Conservation (phyloP, 2,329 filamentous ascomycete genomes). For the Lachnellula suecica region DNA sequence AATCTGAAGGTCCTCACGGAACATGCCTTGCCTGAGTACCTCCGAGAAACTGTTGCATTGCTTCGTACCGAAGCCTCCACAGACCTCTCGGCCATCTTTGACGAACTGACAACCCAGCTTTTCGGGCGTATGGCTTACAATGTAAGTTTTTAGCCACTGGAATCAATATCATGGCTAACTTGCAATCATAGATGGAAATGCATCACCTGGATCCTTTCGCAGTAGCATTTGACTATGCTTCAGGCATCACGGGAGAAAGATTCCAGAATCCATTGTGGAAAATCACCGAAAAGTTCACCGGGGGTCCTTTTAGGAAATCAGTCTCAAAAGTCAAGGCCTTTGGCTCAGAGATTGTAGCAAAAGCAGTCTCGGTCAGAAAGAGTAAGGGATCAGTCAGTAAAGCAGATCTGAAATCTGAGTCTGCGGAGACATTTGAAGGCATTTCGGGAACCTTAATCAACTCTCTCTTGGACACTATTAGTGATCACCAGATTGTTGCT, state of each 20-base stretch:
- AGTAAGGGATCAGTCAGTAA: slow-evolving; percentile 18
- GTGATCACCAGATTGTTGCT: slow-evolving; percentile 54
- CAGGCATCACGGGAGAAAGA: slow-evolving; percentile 56
- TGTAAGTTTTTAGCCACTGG: slow-evolving; percentile 27
- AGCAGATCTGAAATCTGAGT: slow-evolving; percentile 7
- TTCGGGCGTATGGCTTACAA: slow-evolving; percentile 71
- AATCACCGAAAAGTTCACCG: slow-evolving; percentile 55
- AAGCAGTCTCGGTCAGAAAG: slow-evolving; percentile 45
- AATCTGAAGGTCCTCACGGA: slow-evolving; percentile 59
- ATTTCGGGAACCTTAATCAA: slow-evolving; percentile 59
- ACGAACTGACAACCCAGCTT: slow-evolving; percentile 63
- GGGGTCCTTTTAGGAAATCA: slow-evolving; percentile 46
- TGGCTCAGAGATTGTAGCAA: slow-evolving; percentile 56
- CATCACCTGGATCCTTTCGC: slow-evolving; percentile 60
- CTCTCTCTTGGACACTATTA: slow-evolving; percentile 56
- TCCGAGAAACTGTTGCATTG: slow-evolving; percentile 41
- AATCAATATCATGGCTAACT: slow-evolving; percentile 1
- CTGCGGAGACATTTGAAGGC: slow-evolving; percentile 22
- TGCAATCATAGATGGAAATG: slow-evolving; percentile 56
- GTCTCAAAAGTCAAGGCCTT: slow-evolving; percentile 52
- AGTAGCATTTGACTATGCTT: slow-evolving; percentile 60
- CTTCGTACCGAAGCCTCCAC: slow-evolving; percentile 34
- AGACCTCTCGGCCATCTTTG: slow-evolving; percentile 59
- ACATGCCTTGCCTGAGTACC: slow-evolving; percentile 53
- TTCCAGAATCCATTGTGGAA: slow-evolving; percentile 67